These are phyloP conservation scores for Tripidium arundinaceum DNA, from an alignment of 202 grass and related monocot genomes.

Conservation along the genomic window DNA sequence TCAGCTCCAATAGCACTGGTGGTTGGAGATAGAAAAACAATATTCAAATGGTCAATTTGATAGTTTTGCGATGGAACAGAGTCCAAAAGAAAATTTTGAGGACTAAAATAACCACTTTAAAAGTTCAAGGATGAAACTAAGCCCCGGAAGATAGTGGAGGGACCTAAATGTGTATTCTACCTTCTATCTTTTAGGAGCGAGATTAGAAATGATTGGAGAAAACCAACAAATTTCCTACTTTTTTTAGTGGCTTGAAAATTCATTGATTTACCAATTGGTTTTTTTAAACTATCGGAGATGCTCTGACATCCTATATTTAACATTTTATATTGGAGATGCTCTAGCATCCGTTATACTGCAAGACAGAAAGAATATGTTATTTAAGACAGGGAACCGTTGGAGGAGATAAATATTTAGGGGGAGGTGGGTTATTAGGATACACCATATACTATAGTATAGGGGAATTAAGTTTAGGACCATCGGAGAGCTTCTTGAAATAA, in stretches of 20 bases:
- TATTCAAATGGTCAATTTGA: not conserved
- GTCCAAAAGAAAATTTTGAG: not conserved
- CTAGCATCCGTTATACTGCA: too few relatives aligned
- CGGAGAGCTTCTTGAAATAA: too few relatives aligned
- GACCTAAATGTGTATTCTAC: not conserved
- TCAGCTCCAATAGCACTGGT: not conserved
- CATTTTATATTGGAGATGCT: too few relatives aligned
- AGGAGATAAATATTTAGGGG: too few relatives aligned
- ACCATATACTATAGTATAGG: too few relatives aligned
- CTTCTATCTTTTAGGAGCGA: not conserved
- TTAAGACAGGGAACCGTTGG: too few relatives aligned
- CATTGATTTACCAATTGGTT: not conserved
- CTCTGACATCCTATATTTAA: not conserved
- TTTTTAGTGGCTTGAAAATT: not conserved
- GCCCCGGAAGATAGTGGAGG: not conserved
- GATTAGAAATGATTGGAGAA: not conserved
- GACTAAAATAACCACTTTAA: not conserved
- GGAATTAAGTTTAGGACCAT: too few relatives aligned
- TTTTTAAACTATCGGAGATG: not conserved
- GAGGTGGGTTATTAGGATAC: too few relatives aligned
- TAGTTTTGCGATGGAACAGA: not conserved
- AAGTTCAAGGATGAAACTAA: not conserved
- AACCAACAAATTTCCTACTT: not conserved
- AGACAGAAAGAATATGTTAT: too few relatives aligned
- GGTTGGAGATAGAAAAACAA: not conserved